Base-by-base conservation (phyloP, 805 yeast species). In the Kockiozyma suomiensis region DNA sequence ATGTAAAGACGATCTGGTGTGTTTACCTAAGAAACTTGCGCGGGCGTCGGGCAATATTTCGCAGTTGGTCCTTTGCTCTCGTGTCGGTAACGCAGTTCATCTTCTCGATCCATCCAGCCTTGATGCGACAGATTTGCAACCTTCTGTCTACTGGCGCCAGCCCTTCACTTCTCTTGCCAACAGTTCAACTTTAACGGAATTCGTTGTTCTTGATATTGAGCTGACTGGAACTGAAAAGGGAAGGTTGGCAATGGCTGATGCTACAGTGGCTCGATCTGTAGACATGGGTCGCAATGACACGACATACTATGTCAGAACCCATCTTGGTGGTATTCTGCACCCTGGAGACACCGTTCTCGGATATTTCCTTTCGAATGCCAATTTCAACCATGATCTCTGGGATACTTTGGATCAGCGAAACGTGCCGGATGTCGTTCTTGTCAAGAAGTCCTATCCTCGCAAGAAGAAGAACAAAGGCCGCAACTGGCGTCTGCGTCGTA, bases 341-440 rank as follows among this genome's bases (percentile, higher is more conserved):
- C 96, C 98, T 2, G 99, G 99, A 68, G 99, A 94, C 73, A 86
- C 94, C 13, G 96, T 85, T 21, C 77, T 93, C 83, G 99, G 99
- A 55, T 96, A 92, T 75, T 93, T 83, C 74, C 78, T 92, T 54
- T 79, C 85, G 41, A 91, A 90, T 72, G 81, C 97, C 50, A 94
- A 93, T 74, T 90, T 88, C 77, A 94, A 94, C 78, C 86, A 90
- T 49, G 94, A 87, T 17, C 76, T 90, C 59, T 92, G 89, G 85
- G 97, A 92, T 69, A 73, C 81, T 25, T 74, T 87, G 57, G 84
- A 85, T 65, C 75, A 80, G 7, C 81, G 80, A 60, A 85, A 85
- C 65, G 75, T 85, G 23, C 94, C 96, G 19, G 97, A 92, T 69
- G 96, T 92, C 51, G 81, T 90, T 1, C 74, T 92, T 64, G 96